Base-by-base conservation (phyloP, 164 flowering plant species). In the Annona squamosa region DNA sequence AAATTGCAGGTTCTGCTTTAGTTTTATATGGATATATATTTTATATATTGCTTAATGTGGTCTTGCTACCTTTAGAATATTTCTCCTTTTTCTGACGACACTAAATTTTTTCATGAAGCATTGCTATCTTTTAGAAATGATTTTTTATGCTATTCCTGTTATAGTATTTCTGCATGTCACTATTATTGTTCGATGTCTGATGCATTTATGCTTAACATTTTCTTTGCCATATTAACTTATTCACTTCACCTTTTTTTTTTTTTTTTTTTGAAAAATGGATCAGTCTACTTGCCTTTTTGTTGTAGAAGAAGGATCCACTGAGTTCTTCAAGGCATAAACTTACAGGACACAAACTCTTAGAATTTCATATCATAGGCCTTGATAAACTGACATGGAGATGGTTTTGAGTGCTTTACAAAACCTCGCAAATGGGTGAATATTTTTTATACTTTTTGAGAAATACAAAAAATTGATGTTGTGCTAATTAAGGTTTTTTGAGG, bases 1-100 rank as follows among this genome's bases (percentile, higher is more conserved):
- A 75, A 79, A 65, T 78, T 92, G 73, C 83, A 92, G 97, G 97
- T 90, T 37, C 65, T 37, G 72, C 37, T 26, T 26, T 63, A 66
- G 46, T 66, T 10, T 66, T 66, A 13, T 10, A 10, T 66, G 13
- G 10, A 4, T 19, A 9, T 19, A 41, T 63, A 37, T 19, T 37
- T 63, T 18, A 9, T 10, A 37, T 63, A 63, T 63, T 64, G 3
- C 37, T 26, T 26, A 26, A 26, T 1, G 37, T 26, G 37, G 37
- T 26, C 37, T 26, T 52, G 59, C 13, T 52, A 52, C 59, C 59
- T 9, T 52, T 52, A 52, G 4, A 48, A 48, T 26, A 26, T 26
- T 26, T 26, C 37, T 26, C 37, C 37, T 26, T 26, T 26, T 26
- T 26, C 37, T 26, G 37, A 26, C 37, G 37, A 26, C 37, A 26